phyloP scores from a whole-genome alignment of 139 green algal genomes.

The Prasinococcaceae sp. region DNA sequence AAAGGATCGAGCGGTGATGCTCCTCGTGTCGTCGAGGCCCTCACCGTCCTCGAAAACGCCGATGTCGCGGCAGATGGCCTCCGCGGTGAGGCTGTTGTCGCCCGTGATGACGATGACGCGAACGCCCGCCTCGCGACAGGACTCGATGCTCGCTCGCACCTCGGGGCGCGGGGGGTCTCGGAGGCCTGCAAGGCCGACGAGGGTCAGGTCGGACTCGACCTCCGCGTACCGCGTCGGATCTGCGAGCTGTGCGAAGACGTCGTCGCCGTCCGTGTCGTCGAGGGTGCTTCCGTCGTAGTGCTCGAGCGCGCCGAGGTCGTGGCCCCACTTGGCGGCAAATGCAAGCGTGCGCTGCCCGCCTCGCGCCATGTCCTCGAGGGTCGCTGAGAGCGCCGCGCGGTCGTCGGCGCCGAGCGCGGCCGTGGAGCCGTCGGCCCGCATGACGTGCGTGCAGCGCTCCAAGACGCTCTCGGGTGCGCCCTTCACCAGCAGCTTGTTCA shows the following conservation, averaged over 20 bases:
- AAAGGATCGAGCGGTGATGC: too few species aligned
- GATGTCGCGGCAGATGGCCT: conserved; percentile 70
- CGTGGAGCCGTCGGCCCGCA: conserved; percentile 61
- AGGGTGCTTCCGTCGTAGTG: conserved; percentile 70
- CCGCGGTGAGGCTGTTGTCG: conserved; percentile 88
- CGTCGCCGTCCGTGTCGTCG: conserved; percentile 31
- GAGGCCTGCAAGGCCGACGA: conserved; percentile 66
- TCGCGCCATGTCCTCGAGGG: conserved; percentile 58
- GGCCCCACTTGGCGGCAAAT: conserved; percentile 49
- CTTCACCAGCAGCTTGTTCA: too few species aligned
- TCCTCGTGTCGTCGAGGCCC: too few species aligned
- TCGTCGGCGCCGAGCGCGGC: conserved; percentile 35
- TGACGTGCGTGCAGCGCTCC: conserved; percentile 60
- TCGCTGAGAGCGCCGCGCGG: conserved; percentile 7
- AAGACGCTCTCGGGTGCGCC: conserved; percentile 87
- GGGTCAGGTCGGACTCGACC: conserved; percentile 71
- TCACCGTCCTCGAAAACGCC: too few species aligned
- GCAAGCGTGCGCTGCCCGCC: conserved; percentile 77
- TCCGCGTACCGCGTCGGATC: conserved; percentile 50
- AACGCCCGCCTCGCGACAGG: conserved; percentile 68
- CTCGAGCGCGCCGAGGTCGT: conserved; percentile 32
- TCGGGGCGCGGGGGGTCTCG: conserved; percentile 74
- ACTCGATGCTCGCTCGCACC: conserved; percentile 45
- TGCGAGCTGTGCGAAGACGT: conserved; percentile 34
- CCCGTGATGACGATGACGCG: conserved; percentile 92